Conservation (phyloP, 257 asterid species). For the Solanum clarkiae region DNA sequence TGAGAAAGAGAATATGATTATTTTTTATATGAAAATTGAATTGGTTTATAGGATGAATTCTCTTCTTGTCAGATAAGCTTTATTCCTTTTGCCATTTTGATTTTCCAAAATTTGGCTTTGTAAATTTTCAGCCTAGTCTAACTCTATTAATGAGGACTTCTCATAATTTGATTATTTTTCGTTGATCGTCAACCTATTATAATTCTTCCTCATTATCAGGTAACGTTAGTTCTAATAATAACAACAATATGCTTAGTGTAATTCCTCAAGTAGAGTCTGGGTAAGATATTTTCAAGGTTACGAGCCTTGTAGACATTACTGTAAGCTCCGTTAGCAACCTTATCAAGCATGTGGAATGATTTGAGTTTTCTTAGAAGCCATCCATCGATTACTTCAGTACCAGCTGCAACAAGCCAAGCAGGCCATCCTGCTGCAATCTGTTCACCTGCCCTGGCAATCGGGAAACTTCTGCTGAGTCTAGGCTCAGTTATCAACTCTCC, state of each 20-base stretch:
- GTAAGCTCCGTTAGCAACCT: not conserved
- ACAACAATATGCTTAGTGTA: too few species aligned
- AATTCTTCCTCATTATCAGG: too few species aligned
- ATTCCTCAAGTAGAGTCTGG: too few species aligned
- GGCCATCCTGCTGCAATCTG: not conserved
- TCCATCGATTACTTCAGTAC: not conserved
- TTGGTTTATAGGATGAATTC: not conserved
- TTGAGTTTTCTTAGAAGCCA: not conserved
- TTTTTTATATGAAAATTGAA: not conserved
- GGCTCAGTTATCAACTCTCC: too few species aligned
- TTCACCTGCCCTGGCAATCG: not conserved
- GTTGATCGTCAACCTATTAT: too few species aligned
- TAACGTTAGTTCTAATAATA: too few species aligned
- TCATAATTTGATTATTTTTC: too few species aligned
- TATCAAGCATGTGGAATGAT: not conserved
- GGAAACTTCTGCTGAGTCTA: not conserved
- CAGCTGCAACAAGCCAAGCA: not conserved
- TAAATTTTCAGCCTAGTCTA: too few species aligned
- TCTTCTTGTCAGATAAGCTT: too few species aligned
- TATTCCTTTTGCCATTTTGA: too few species aligned
- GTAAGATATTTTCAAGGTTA: not conserved
- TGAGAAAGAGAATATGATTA: not conserved
- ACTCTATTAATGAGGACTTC: too few species aligned
- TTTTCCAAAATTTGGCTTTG: too few species aligned
- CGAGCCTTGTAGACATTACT: not conserved